Evolutionary conservation across 352 stramenopile species (phyloP).

Genomic region (Peronosclerospora sorghi): DNA sequence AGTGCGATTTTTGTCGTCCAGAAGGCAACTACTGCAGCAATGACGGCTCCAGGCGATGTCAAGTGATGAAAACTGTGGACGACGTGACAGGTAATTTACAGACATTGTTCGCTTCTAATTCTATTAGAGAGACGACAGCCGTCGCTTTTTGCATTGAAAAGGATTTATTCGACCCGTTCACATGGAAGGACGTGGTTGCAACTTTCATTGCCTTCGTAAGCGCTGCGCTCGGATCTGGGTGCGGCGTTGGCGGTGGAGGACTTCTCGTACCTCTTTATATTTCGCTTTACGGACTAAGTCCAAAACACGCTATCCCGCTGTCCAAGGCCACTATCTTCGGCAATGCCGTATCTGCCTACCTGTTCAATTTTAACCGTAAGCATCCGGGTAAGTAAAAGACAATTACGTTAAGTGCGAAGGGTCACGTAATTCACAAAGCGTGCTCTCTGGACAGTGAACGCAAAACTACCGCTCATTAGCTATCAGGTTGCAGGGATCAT

Average conservation of each 20-base stretch:
- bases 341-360: constrained; percentile 90
- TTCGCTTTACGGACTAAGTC: constrained; percentile 84
- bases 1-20: constrained; percentile 58
- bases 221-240: constrained; percentile 84
- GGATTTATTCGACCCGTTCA: constrained; percentile 69
- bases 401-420: background rate
- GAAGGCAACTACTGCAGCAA: constrained; percentile 45
- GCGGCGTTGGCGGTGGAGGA: constrained; percentile 88
- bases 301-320: constrained; percentile 96
- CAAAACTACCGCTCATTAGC: constrained; percentile 91
- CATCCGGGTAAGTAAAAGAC: constrained; percentile 64
- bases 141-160: constrained; percentile 74
- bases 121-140: constrained; percentile 18
- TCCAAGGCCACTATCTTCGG: constrained; percentile 96
- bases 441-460: constrained; percentile 25
- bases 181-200: constrained; percentile 48
- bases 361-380: constrained; percentile 89
- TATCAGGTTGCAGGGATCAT: constrained; percentile 98
- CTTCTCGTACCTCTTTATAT: constrained; percentile 97
- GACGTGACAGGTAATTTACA: constrained; percentile 26
- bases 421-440: constrained; percentile 2
- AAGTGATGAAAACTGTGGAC: constrained; percentile 25
- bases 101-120: constrained; percentile 22
- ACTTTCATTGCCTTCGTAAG: constrained; percentile 69
- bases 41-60: constrained; percentile 54